Evolutionary conservation across 192 early-diverging fungal species (phyloP).

Genomic region (Radiomyces spectabilis): DNA sequence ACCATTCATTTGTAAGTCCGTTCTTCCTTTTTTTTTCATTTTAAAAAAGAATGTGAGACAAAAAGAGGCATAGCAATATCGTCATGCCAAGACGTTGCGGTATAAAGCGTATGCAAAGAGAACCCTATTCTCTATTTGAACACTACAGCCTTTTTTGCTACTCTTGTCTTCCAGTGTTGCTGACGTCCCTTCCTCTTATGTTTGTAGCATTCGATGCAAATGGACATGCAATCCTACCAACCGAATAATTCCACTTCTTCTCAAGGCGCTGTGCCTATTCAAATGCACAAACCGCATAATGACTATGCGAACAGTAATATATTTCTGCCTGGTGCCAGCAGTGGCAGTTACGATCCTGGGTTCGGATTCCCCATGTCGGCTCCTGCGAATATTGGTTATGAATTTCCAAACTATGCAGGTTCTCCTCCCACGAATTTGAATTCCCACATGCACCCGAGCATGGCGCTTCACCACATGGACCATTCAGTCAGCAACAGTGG

Average conservation of each 20-base stretch:
- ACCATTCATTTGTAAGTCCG: background rate
- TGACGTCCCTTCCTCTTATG: background rate
- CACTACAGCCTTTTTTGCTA: too few relatives aligned
- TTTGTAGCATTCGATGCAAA: too few relatives aligned
- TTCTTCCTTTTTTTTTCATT: background rate
- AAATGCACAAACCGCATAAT: background rate
- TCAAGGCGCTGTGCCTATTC: background rate
- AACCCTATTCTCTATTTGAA: too few relatives aligned
- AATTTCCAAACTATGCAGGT: constrained; percentile 2
- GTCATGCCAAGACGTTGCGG: too few relatives aligned
- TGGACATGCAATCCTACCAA: too few relatives aligned
- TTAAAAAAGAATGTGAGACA: background rate
- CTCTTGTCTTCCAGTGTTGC: background rate
- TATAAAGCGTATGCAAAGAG: too few relatives aligned
- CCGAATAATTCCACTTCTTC: too few relatives aligned
- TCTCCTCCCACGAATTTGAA: background rate
- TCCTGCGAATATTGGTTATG: constrained; percentile 21
- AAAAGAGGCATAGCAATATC: too few relatives aligned
- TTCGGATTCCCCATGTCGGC: constrained; percentile 26
- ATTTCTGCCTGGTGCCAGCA: background rate
- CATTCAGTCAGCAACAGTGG: background rate
- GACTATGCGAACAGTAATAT: background rate
- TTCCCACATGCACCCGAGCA: background rate
- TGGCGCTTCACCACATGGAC: background rate
- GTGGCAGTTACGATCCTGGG: too few relatives aligned